phyloP scores from a whole-genome alignment of 192 early-diverging fungal species.

The Coemansia javaensis region DNA sequence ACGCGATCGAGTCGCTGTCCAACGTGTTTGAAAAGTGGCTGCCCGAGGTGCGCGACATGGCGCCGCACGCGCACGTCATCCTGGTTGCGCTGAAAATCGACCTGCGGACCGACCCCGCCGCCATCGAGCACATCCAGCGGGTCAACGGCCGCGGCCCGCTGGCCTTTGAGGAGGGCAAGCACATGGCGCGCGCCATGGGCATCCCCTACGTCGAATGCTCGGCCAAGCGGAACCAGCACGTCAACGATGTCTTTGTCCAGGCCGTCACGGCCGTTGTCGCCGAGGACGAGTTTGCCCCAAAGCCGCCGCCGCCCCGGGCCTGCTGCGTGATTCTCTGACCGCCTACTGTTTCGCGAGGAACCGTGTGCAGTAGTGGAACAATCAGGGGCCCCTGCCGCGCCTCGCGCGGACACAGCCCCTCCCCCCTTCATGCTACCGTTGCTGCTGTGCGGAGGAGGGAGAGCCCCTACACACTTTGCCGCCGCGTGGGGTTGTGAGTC shows the following conservation, averaged over 20 bases:
- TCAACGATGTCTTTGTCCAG: conserved; percentile 48
- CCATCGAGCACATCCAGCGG: conserved; percentile 50
- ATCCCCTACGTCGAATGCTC: conserved; percentile 79
- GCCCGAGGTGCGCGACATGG: conserved; percentile 42
- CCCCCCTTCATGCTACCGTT: too few relatives aligned
- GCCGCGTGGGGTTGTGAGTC: too few relatives aligned
- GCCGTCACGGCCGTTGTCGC: conserved; percentile 7
- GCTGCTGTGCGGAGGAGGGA: too few relatives aligned
- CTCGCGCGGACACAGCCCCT: too few relatives aligned
- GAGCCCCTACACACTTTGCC: too few relatives aligned
- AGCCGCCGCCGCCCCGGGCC: background rate
- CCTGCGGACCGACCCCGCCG: conserved; percentile 26
- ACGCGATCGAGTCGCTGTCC: conserved; percentile 73
- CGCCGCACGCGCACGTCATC: conserved; percentile 5
- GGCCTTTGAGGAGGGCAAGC: conserved; percentile 52
- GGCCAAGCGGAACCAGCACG: conserved; percentile 45
- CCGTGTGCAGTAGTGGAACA: too few relatives aligned
- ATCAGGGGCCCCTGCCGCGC: too few relatives aligned
- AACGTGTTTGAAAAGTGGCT: conserved; percentile 60
- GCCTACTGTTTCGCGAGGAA: too few relatives aligned
- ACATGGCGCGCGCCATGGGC: conserved; percentile 61
- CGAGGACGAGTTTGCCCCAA: conserved; percentile 4
- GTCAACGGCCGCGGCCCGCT: conserved; percentile 15
- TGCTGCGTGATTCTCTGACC: conserved; percentile 35
- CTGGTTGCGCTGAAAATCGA: conserved; percentile 48